Base-by-base conservation (phyloP, 129 eudicot species). In the Artemisia annua region DNA sequence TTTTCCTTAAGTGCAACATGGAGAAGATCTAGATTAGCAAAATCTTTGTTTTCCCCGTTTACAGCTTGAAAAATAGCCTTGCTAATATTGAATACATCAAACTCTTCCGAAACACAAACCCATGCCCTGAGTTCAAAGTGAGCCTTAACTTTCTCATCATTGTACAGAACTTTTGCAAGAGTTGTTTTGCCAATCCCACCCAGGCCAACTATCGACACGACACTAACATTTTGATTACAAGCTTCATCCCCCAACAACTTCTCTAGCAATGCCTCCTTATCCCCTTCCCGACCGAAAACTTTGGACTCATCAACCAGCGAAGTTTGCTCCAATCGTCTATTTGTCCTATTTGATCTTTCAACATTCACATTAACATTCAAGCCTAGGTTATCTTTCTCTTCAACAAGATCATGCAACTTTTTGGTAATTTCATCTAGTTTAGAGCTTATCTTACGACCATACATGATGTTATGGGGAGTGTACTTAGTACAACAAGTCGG, bases 11-110 rank as follows among this genome's bases (percentile, higher is more conserved):
- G 60, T 1, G 62, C 75, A 22, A 49, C 79, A 61, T 76, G 87
- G 30, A 83, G 78, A 58, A 20, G 51, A 43, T 76, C 65, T 8
- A 79, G 48, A 66, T 35, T 79, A 57, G 35, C n/a, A 57, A 57
- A 57, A 2, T 3, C 17, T 55, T 26, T 61, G 19, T 28, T 9
- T 9, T 61, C n/a, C 11, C 9, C 63, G n/a, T 2, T 13, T 19
- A 66, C 51, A 66, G 54, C 50, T 35, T 35, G 53, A 43, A 11
- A 39, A 43, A 65, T 9, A 0, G 0, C 7, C 24, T 44, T 35
- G 28, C 53, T 66, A 70, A 30, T 51, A n/a, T 8, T 19, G 13
- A 57, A 19, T 30, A 30, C 32, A 57, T 57, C 63, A 19, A 57
- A 57, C 13, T 19, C 63, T 4, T 19, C 30, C 5, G 35, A 30